Conservation (phyloP, 192 early-diverging fungal species). For the Haplosporangium gracile region DNA sequence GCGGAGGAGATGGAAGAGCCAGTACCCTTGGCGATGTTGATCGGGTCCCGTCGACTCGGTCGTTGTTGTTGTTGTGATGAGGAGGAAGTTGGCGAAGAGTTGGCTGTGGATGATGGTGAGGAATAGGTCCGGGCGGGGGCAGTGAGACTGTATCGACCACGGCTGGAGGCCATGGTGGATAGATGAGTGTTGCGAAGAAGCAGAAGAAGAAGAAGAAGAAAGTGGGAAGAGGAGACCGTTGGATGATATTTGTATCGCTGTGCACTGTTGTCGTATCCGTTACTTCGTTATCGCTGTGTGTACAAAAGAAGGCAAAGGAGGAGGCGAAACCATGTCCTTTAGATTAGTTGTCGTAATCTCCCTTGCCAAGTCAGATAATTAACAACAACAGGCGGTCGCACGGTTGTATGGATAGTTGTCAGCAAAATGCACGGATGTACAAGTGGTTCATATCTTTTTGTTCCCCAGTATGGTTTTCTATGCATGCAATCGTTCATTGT, state of each 20-base stretch:
- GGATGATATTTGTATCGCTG: neutral
- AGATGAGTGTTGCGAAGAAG: neutral
- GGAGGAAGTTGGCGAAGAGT: neutral
- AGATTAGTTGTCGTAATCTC: no score
- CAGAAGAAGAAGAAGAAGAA: neutral
- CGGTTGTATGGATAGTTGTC: no score
- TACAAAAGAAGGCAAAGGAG: no score
- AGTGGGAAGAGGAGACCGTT: neutral
- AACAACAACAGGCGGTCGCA: no score
- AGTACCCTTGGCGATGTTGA: neutral
- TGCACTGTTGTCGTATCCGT: neutral
- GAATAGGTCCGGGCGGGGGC: neutral
- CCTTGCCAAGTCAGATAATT: no score
- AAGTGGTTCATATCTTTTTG: no score
- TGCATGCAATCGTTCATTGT: no score
- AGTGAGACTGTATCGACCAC: neutral
- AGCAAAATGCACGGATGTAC: no score
- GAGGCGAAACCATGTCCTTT: no score
- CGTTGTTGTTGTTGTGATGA: neutral
- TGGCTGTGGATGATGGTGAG: neutral
- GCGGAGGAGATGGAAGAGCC: neutral
- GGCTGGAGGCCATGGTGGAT: neutral
- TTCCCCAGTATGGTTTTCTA: no score
- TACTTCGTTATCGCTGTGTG: neutral
- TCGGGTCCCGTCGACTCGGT: neutral